These are phyloP conservation scores for Larix kaempferi DNA, from an alignment of 75 land plant genomes.

Conservation along the genomic window DNA sequence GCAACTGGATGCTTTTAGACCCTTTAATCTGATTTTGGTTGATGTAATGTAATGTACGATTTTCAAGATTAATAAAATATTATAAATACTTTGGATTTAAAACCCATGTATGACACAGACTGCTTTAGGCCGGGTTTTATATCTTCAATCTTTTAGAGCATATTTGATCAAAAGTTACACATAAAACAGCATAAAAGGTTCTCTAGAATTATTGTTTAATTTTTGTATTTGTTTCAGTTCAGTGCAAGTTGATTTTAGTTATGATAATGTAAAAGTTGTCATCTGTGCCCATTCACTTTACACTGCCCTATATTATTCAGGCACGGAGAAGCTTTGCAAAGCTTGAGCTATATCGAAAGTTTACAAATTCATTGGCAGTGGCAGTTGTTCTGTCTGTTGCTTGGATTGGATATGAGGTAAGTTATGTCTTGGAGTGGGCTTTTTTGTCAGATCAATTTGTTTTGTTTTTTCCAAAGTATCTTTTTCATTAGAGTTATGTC, in stretches of 20 bases:
- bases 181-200: not conserved
- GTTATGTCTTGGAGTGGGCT: not conserved
- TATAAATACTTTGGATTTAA: no score
- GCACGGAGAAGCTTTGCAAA: constrained; percentile 23
- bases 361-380: constrained; percentile 31
- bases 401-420: constrained; percentile 38
- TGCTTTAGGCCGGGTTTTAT: no score
- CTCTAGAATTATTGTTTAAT: not conserved
- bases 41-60: no score
- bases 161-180: no score
- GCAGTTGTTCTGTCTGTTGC: constrained; percentile 26
- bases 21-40: no score
- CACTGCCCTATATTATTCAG: constrained; percentile 3
- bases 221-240: not conserved
- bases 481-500: not conserved
- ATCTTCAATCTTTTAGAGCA: no score
- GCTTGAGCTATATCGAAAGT: constrained; percentile 34
- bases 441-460: not conserved
- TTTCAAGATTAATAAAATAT: no score
- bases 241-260: not conserved
- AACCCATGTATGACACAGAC: no score
- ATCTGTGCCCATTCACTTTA: not conserved
- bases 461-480: not conserved
- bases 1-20: no score
- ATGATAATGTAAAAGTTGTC: not conserved